Evolutionary conservation across 2,329 filamentous ascomycete genomes (phyloP).

Genomic region (Talaromyces funiculosus): DNA sequence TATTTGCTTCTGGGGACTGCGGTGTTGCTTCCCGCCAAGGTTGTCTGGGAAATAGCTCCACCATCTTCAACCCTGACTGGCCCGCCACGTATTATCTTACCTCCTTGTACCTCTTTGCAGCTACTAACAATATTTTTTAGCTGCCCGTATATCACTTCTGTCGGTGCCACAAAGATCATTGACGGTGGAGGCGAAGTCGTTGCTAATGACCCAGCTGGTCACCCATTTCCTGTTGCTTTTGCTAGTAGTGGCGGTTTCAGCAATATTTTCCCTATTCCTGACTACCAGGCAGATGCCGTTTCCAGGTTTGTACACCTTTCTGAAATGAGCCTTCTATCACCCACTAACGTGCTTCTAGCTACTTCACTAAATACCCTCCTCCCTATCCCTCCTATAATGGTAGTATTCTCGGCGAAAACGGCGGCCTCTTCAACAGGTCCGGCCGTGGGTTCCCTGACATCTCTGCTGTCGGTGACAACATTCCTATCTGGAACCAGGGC

Average conservation of each 20-base stretch:
- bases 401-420: constrained; percentile 1
- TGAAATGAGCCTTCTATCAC: neutral
- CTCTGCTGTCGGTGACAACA: constrained; percentile 40
- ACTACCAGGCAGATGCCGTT: constrained; percentile 39
- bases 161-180: constrained; percentile 29
- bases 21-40: constrained; percentile 16
- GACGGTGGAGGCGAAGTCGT: constrained; percentile 3
- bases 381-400: constrained; percentile 10
- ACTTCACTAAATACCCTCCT: constrained; percentile 8
- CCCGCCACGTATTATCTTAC: constrained; percentile 1
- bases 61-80: constrained; percentile 10
- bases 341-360: neutral
- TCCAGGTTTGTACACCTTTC: constrained; percentile 26
- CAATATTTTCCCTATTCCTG: constrained; percentile 41
- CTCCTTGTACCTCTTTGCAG: neutral
- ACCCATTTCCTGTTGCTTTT: neutral
- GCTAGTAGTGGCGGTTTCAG: constrained; percentile 34
- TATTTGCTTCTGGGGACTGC: constrained; percentile 27
- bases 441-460: constrained; percentile 60
- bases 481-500: neutral
- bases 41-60: constrained; percentile 8
- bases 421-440: constrained; percentile 40
- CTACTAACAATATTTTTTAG: neutral
- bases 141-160: constrained; percentile 49
- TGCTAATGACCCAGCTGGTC: constrained; percentile 9